Conservation (phyloP, 2,329 filamentous ascomycete species). For the Sclerotinia spermophila region DNA sequence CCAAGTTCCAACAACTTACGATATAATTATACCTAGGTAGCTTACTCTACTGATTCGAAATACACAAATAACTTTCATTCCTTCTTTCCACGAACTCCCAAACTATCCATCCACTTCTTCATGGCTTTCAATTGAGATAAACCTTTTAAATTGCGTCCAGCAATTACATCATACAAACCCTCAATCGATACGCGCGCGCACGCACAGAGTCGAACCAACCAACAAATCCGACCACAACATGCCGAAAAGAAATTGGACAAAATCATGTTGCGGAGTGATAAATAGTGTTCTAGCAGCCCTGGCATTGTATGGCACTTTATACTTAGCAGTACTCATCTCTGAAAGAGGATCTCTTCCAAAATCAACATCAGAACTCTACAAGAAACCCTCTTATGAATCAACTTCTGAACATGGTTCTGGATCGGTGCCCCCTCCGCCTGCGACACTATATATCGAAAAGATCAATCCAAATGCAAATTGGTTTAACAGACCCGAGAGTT, state of each 20-base stretch:
- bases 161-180: neutral
- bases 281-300: conserved; percentile 34
- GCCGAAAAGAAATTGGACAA: conserved; percentile 30
- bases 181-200: neutral
- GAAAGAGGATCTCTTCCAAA: conserved; percentile 32
- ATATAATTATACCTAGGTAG: neutral
- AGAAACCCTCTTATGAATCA: conserved; percentile 25
- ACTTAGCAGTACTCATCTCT: conserved; percentile 30
- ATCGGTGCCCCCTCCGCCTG: conserved; percentile 23
- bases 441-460: conserved; percentile 38
- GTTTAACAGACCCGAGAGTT: conserved; percentile 50
- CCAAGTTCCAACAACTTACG: neutral
- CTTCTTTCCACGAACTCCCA: conserved; percentile 19
- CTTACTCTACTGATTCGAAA: neutral
- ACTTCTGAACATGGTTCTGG: conserved; percentile 21
- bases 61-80: conserved; percentile 8
- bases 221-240: conserved; percentile 20
- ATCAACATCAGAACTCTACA: conserved; percentile 31
- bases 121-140: conserved; percentile 8
- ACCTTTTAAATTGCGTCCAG: neutral
- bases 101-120: neutral
- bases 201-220: neutral
- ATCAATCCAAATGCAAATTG: conserved; percentile 51
- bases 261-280: conserved; percentile 31
- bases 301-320: conserved; percentile 32